Evolutionary conservation across 371 early-diverging fungal genomes (phyloP).

Genomic region (Mortierella sp.): DNA sequence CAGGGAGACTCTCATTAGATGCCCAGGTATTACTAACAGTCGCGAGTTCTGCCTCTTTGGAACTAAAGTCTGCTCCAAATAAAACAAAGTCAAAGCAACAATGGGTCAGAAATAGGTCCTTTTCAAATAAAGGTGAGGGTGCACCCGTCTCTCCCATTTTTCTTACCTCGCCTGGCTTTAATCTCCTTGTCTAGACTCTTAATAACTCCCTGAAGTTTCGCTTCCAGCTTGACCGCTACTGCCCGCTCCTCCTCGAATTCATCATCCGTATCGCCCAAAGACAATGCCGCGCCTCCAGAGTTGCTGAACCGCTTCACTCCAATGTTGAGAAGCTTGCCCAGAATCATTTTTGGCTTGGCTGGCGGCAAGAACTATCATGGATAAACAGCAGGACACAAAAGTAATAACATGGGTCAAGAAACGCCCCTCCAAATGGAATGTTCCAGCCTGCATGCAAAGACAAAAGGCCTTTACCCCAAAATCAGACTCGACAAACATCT

Average conservation of each 20-base stretch:
- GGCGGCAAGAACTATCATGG: constrained; percentile 39
- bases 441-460: not conserved
- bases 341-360: constrained; percentile 40
- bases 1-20: constrained; percentile 31
- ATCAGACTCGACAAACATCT: constrained; percentile 57
- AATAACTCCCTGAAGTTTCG: constrained; percentile 43
- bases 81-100: not conserved
- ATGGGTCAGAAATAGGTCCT: not conserved
- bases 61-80: constrained; percentile 35
- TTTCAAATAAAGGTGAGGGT: not conserved
- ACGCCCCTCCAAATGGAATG: not conserved
- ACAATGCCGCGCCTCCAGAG: constrained; percentile 24
- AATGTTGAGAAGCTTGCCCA: constrained; percentile 44
- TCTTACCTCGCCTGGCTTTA: constrained; percentile 49
- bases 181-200: constrained; percentile 51
- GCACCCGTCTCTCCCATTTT: not conserved
- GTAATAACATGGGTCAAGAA: not conserved
- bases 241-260: constrained; percentile 54
- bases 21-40: constrained; percentile 41
- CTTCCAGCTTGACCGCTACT: constrained; percentile 27
- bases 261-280: constrained; percentile 47
- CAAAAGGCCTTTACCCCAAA: constrained; percentile 37
- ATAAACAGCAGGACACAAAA: not conserved
- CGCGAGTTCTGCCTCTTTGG: constrained; percentile 49
- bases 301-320: constrained; percentile 46